Base-by-base conservation (phyloP, 2,329 filamentous ascomycete genomes). In the Fusarium mangiferae region DNA sequence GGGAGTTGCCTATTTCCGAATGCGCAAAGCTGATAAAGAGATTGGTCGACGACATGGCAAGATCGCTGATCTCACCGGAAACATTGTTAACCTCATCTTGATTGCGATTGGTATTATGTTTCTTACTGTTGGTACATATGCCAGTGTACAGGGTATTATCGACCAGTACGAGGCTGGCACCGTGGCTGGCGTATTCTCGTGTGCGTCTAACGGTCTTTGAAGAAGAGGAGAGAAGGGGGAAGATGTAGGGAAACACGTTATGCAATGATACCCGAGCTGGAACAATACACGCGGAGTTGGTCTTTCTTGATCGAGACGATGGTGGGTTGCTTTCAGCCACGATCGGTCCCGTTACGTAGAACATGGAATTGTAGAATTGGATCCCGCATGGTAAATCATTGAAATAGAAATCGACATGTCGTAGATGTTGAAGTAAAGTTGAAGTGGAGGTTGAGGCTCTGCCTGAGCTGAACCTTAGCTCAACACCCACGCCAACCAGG, bases 61-160 rank as follows among this genome's bases (percentile, higher is more conserved):
- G 12, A 33, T 91, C 39, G 83, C 87, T 4, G 88, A 88, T 41
- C 83, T 83, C 68, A 78, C 89, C 13, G 88, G 89, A 48, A 87
- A 91, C n/a, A 82, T 84, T 1, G 81, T 96, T 60, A 98, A 98
- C 78, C 79, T 94, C 22, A 75, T 90, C 71, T 89, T 98, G 67
- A 95, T 96, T 66, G 35, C 87, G 5, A 90, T 93, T 24, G 95
- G 95, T 1, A 59, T 97, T n/a, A 90, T 95, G 75, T 97, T 97
- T 85, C 83, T 98, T 54, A 91, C 88, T 1, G 93, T 88, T 2
- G 95, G 95, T 42, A 98, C 95, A 7, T 98, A 98, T 79, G 90
- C 89, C 41, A 92, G 89, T 68, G 91, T 95, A 1, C 88, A 94
- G 81, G 90, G 90, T 63, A 95, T 95, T 66, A 88, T 96, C 30